Base-by-base conservation (phyloP, 768 basidiomycete genomes). In the Mycena rosella region DNA sequence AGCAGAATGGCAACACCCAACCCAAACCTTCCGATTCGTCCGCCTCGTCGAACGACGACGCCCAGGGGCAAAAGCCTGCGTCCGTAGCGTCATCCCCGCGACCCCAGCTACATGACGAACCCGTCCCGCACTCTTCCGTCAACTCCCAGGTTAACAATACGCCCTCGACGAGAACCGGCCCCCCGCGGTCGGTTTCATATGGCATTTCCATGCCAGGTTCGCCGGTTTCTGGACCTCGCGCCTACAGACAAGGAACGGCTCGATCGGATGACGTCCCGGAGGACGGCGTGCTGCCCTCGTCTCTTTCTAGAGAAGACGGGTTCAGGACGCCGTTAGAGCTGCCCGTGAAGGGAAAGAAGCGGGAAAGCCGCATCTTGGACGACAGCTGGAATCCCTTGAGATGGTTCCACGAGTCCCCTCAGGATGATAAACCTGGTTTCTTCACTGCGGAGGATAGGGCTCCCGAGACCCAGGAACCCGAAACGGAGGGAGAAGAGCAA, bases 101-200 rank as follows among this genome's bases (percentile, higher is more conserved):
- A 48, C 47, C 53, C 13, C 34, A 65, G 8, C 42, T 47, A 17
- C 45, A 22, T 7, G 62, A 69, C 18, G 69, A 67, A 14, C 76
- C 69, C 65, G 60, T 73, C n/a, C 63, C 76, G 30, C 73, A 75
- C 42, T 76, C 74, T n/a, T 44, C 69, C 73, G 56, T 57, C 76
- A 24, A 18, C 49, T 26, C 27, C 17, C 11, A 18, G 17, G 38
- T 15, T 3, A 14, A 77, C 27, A 60, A 66, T 30, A 89, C 90
- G 0, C 92, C 92, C 27, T 87, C 90, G 8, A 80, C 81, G 54
- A 83, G 92, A 57, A 93, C 91, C 5, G 92, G 92, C 15, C 91
- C 91, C 34, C 92, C 92, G 5, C 85, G 92, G 44, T 91, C 92
- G 0, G 80, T 93, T 29, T 91, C 91, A 3, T 91, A 87, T 74